Evolutionary conservation across 169 alveolate species (phyloP).

Genomic region (Plasmodium ovale): DNA sequence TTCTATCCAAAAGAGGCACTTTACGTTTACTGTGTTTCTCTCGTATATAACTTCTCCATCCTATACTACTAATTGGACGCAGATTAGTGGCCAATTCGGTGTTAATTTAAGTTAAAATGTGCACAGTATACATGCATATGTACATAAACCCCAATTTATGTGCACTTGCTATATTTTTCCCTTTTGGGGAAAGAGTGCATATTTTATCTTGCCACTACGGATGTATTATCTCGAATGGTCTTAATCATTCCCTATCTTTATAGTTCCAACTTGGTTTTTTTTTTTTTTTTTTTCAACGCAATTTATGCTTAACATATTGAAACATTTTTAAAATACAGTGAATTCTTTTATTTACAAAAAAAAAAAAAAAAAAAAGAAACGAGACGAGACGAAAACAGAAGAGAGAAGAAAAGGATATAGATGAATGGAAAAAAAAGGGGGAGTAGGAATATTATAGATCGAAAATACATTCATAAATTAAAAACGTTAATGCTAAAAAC

Average conservation of each 20-base stretch:
- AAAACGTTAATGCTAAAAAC: constrained; percentile 14
- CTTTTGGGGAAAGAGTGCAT: neutral
- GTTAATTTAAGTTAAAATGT: too few species aligned
- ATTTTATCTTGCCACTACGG: too few species aligned
- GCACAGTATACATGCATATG: neutral
- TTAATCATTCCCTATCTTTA: too few species aligned
- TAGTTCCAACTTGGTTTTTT: too few species aligned
- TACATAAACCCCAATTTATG: too few species aligned
- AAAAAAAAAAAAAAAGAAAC: constrained; percentile 19
- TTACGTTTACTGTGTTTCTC: too few species aligned
- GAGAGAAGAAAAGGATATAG: constrained; percentile 9
- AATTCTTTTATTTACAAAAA: neutral
- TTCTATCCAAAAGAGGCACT: too few species aligned
- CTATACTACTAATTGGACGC: too few species aligned
- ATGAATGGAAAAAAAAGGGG: too few species aligned
- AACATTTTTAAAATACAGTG: neutral
- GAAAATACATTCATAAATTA: constrained; percentile 17
- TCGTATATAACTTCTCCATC: too few species aligned
- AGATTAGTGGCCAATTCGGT: too few species aligned
- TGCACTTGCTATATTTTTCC: neutral
- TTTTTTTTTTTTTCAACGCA: neutral
- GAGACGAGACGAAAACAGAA: neutral
- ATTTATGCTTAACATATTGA: too few species aligned
- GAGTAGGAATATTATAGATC: neutral
- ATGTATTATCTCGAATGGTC: neutral